phyloP scores from a whole-genome alignment of 768 basidiomycete genomes.

The Boletellus ananas region DNA sequence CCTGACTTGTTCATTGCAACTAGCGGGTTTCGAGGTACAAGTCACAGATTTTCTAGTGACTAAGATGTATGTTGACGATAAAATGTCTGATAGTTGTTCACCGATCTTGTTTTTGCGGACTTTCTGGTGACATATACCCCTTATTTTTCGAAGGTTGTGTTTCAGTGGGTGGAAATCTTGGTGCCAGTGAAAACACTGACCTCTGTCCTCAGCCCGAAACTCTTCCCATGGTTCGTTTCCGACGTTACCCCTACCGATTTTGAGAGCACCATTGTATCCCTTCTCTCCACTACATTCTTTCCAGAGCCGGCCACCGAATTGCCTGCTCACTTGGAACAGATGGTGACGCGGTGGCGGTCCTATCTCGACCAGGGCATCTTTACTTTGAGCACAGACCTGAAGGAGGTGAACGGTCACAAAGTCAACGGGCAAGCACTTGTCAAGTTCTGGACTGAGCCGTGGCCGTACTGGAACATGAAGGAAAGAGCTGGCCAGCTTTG shows the following conservation, averaged over 20 bases:
- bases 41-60: background rate
- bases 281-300: conserved; percentile 64
- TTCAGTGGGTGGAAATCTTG: conserved; percentile 64
- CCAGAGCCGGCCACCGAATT: conserved; percentile 25
- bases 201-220: conserved; percentile 63
- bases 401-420: conserved; percentile 23
- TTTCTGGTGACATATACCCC: conserved; percentile 90
- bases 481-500: conserved; percentile 49
- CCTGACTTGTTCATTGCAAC: conserved; percentile 1
- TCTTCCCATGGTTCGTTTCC: conserved; percentile 96
- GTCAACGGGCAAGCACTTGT: conserved; percentile 23
- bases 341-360: conserved; percentile 68
- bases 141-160: conserved; percentile 74
- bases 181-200: conserved; percentile 7
- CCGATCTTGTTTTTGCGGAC: conserved; percentile 90
- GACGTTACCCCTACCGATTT: conserved; percentile 92
- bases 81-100: conserved; percentile 63
- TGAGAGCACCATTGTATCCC: conserved; percentile 46
- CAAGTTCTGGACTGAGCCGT: conserved; percentile 72
- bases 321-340: conserved; percentile 44
- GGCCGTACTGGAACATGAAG: conserved; percentile 75
- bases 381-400: conserved; percentile 47
- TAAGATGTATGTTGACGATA: background rate
- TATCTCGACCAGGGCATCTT: conserved; percentile 75
- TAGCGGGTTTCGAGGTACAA: conserved; percentile 87